Base-by-base conservation (phyloP, 495 filamentous ascomycete genomes). In the Rostrohypoxylon terebratum region DNA sequence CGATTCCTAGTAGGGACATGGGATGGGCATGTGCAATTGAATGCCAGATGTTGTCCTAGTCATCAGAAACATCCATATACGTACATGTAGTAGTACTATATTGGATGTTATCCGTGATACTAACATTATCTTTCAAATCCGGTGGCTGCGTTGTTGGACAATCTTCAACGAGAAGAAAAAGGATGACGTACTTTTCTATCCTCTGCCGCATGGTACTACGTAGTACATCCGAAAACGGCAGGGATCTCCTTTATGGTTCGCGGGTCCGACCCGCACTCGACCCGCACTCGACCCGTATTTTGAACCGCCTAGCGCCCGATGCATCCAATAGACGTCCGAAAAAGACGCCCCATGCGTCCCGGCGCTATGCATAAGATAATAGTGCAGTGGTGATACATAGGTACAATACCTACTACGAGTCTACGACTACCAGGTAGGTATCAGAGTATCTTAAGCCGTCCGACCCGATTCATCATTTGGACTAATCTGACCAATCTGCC, bases 131-230 rank as follows among this genome's bases (percentile, higher is more conserved):
- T 53, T 23, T 23, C 23, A 1, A 28, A 4, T 28, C 21, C 16
- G 21, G 16, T 51, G 31, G 45, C 21, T 16, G 31, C 31, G 42
- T 45, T 18, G 42, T 21, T 13, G 16, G 64, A n/a, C 44, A 59
- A 53, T 60, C 57, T 60, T 59, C 9, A 60, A 68, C 63, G 11
- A 59, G 33, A 59, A 59, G 38, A 57, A 20, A 72, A 68, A 34
- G 38, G 66, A 69, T 73, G 71, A 73, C 71, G 71, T 51, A 69
- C 48, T 66, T 53, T 53, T 58, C 13, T 57, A 20, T 66, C 31
- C 31, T 58, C 13, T 57, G 31, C 47, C 23, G 45, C 31, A 21
- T 25, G 28, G n/a, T n/a, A n/a, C n/a, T n/a, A n/a, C n/a, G n/a
- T n/a, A n/a, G n/a, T 47, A 10, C 45, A 47, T 28, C 66, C 57